Conservation (phyloP, 108 stramenopile genomes). For the Nannochloropsis granulata region DNA sequence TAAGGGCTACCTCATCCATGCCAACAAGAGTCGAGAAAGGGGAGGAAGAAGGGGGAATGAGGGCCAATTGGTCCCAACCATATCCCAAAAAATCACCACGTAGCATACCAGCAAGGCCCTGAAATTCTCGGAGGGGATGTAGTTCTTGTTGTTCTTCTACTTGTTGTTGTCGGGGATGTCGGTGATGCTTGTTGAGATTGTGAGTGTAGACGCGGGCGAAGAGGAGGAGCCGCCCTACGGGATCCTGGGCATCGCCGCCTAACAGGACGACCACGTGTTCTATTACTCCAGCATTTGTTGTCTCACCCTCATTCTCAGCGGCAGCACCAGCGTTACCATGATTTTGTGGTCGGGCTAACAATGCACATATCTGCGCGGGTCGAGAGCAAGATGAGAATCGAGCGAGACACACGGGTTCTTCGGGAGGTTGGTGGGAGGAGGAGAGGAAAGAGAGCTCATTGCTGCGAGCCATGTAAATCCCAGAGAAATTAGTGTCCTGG, state of each 20-base stretch:
- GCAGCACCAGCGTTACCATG: no score
- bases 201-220: neutral
- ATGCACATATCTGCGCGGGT: neutral
- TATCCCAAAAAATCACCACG: neutral
- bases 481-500: no score
- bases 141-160: neutral
- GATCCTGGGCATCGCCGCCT: neutral
- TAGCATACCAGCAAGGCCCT: neutral
- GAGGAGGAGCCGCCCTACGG: neutral
- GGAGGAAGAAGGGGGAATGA: neutral
- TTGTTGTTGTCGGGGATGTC: neutral
- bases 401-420: neutral
- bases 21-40: neutral
- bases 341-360: neutral
- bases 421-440: neutral
- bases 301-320: neutral
- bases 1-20: neutral
- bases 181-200: neutral
- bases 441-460: neutral
- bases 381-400: neutral
- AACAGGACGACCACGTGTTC: neutral
- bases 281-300: neutral
- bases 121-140: neutral
- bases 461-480: neutral
- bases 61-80: neutral